Percentiles rank a stretch among this genome's conserved stretches.
phyloP scores from a whole-genome alignment of 208 protist genomes.

The Trypanosoma conorhini region DNA sequence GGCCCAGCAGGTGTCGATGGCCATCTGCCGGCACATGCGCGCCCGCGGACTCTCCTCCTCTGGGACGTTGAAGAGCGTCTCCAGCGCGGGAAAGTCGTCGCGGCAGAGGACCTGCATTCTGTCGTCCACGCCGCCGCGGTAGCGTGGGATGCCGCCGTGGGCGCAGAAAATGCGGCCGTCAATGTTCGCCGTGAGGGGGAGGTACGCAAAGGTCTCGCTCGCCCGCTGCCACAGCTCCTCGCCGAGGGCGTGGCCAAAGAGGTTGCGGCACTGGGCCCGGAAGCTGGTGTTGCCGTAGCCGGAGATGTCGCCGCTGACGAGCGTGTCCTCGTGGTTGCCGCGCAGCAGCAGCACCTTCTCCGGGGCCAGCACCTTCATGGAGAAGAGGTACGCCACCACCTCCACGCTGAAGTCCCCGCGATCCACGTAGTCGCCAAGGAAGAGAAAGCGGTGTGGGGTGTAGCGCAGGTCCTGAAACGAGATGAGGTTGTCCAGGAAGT shows the following conservation, averaged over 20 bases:
- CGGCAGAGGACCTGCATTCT: slow-evolving; percentile 64
- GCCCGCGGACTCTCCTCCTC: slow-evolving; percentile 64
- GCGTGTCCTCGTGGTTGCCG: slow-evolving; percentile 94
- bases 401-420: slow-evolving; percentile 94
- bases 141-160: slow-evolving; percentile 93
- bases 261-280: slow-evolving; percentile 79
- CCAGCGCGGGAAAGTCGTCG: slow-evolving; percentile 76
- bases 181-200: slow-evolving; percentile 93
- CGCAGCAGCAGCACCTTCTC: slow-evolving; percentile 92
- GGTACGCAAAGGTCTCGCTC: slow-evolving; percentile 80
- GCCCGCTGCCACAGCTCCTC: slow-evolving; percentile 89
- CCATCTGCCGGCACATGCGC: slow-evolving; percentile 70
- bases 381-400: slow-evolving; percentile 90
- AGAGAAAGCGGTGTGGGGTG: slow-evolving; percentile 95
- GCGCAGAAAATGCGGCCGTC: slow-evolving; percentile 93
- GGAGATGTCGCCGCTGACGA: slow-evolving; percentile 91
- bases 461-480: slow-evolving; percentile 92
- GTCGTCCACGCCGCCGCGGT: slow-evolving; percentile 80
- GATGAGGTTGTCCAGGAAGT: slow-evolving; percentile 92
- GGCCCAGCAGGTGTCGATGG: slow-evolving; percentile 91
- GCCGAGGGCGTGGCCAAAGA: slow-evolving; percentile 81
- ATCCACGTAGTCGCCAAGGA: slow-evolving; percentile 99
- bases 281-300: slow-evolving; percentile 92
- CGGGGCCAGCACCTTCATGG: slow-evolving; percentile 91
- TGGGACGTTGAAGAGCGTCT: slow-evolving; percentile 85